Evolutionary conservation across 176 grass and related monocot genomes (phyloP), one percentile per base, ranked within the genome.

Genomic region (Aegilops bicornis): DNA sequence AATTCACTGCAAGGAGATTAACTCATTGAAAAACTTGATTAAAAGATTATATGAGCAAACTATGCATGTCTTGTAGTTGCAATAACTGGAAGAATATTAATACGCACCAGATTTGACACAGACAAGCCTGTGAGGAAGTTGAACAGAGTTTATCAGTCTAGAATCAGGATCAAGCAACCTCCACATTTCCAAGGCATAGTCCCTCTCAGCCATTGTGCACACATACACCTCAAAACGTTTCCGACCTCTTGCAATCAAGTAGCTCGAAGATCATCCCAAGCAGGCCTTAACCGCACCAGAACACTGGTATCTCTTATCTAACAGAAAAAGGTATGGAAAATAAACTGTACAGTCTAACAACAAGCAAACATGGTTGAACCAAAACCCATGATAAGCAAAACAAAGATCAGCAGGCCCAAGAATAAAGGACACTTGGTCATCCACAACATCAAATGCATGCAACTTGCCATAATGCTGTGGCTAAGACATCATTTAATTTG

Each of bases 171-270:
- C 93, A 24, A 95, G 88, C 64, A 95, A 83, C 70, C 93, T 90
- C 93, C 91, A 95, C 91, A 95, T 95, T 86, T 95, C 93, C 65
- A 95, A 89, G 74, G 93, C 93, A 80, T 95, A 95, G 50, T 95
- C 93, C 84, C 91, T 92, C 87, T 95, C 93, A 68, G 93, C 93
- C 93, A 95, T 93, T 69, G 93, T 95, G 79, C 93, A 95, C 79
- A 92, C 93, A 92, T 92, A 95, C n/a, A 95, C 93, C 86, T 95
- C 93, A 89, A 95, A 95, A 37, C 93, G 84, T 76, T 95, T 95
- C 79, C 93, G 93, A 56, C 91, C 91, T 91, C 81, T 89, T 79
- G 93, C 91, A 78, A 82, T 95, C 73, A 95, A 79, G 81, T 95
- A 95, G 72, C 93, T 95, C 89, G 56, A 74, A 95, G 83, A 80